Evolutionary conservation across 1,284 basidiomycete species (phyloP).

Genomic region (Ceratobasidium sp.): DNA sequence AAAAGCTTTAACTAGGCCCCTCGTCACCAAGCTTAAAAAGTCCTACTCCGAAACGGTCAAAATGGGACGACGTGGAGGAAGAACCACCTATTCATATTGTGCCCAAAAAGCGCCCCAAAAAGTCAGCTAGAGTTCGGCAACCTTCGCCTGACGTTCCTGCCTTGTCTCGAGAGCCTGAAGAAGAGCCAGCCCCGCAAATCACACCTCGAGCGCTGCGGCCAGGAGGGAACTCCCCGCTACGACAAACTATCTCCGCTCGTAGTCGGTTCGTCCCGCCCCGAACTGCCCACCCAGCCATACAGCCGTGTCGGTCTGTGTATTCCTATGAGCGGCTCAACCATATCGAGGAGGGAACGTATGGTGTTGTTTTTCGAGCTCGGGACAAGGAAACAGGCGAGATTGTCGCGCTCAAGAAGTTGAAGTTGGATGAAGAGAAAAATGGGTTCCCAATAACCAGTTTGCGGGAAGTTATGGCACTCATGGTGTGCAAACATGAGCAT

Average conservation of each 20-base stretch:
- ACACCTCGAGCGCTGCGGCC: slow-evolving; percentile 38
- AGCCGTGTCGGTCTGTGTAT: slow-evolving; percentile 91
- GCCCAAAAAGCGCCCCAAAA: slow-evolving; percentile 46
- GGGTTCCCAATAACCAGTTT: slow-evolving; percentile 98
- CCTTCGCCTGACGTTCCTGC: slow-evolving; percentile 42
- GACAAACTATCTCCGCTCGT: slow-evolving; percentile 47
- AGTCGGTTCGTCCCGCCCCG: slow-evolving; percentile 74
- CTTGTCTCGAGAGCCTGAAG: slow-evolving; percentile 36
- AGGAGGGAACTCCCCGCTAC: slow-evolving; percentile 6
- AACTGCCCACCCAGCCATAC: slow-evolving; percentile 79
- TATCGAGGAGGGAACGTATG: slow-evolving; percentile 99
- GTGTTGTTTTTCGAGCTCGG: slow-evolving; percentile 94
- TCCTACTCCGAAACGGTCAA: slow-evolving; percentile 68
- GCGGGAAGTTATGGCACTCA: slow-evolving; percentile 94
- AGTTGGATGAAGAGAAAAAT: slow-evolving; percentile 97
- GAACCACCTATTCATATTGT: slow-evolving; percentile 52
- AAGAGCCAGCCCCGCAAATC: slow-evolving; percentile 14
- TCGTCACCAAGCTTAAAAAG: slow-evolving; percentile 26
- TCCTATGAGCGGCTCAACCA: slow-evolving; percentile 95
- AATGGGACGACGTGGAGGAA: slow-evolving; percentile 69
- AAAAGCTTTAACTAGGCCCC: slow-evolving; percentile 9
- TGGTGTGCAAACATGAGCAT: slow-evolving; percentile 92
- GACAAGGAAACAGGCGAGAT: slow-evolving; percentile 95
- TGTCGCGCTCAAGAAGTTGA: slow-evolving; percentile 97
- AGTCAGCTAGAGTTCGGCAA: slow-evolving; percentile 40